Evolutionary conservation across 2,329 filamentous ascomycete species (phyloP), one percentile per base, ranked within the genome.

Genomic region (Sordariomycetes sp.): DNA sequence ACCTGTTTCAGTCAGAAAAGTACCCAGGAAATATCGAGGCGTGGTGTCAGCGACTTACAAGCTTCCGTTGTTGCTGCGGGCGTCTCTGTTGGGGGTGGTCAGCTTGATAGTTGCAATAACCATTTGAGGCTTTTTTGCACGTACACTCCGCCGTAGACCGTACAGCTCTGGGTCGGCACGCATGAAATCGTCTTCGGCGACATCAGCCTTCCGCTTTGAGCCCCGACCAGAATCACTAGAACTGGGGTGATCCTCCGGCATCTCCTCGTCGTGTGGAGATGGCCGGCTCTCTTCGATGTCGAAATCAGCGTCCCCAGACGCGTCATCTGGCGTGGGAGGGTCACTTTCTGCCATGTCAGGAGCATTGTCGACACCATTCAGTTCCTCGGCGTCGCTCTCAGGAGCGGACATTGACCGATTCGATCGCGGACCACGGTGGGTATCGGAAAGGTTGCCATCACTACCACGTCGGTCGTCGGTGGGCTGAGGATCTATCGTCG

Each of bases 131-230:
- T 23, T 32, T 25, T 27, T 17, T 12, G 19, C 25, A 29, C 35
- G 14, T 33, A 92, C 88, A 66, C 92, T 98, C 64, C 92, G 77
- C 47, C 92, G 79, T 46, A 98, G 70, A 31, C 92, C 92, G 64
- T 96, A 98, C 8, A 98, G 69, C 61, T 94, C 87, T 29, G 92
- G 92, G 50, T 98, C 94, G 51, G 86, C 83, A 49, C 81, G 74
- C 48, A 96, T 94, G 52, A 79, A 88, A 30, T 87, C 80, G 39
- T 92, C 82, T 47, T 92, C 84, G 33, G 81, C 78, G 24, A 74
- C 54, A 52, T 69, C 57, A 44, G 69, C 59, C 62, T 85, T 82
- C 60, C 87, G 82, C 68, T 94, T 94, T 40, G 70, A 60, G 32
- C 72, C 73, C 51, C 77, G 72, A 42, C 70, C 72, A 28, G 81